Evolutionary conservation across 495 filamentous ascomycete species (phyloP).

Genomic region (Cudoniella acicularis): DNA sequence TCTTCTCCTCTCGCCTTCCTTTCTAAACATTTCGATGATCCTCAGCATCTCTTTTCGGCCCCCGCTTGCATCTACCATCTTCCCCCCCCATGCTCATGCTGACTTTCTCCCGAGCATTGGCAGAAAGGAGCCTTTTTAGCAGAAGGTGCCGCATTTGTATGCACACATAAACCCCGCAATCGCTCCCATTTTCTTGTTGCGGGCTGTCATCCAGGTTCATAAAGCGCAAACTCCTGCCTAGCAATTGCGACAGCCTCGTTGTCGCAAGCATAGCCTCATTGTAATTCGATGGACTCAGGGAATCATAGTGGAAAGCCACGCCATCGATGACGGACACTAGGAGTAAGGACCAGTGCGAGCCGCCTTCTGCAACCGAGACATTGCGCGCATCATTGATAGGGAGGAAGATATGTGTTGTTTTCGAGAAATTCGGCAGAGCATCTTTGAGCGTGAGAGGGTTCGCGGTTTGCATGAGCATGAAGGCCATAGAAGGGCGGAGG

Average conservation of each 20-base stretch:
- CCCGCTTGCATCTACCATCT: slow-evolving; percentile 68
- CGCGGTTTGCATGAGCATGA: slow-evolving; percentile 81
- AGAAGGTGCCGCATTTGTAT: slow-evolving; percentile 87
- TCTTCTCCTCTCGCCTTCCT: slow-evolving; percentile 76
- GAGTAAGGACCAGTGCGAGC: slow-evolving; percentile 92
- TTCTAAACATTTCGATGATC: slow-evolving; percentile 76
- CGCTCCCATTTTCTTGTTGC: slow-evolving; percentile 86
- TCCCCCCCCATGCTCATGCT: slow-evolving; percentile 86
- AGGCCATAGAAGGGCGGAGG: slow-evolving; percentile 88
- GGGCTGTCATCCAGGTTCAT: slow-evolving; percentile 78
- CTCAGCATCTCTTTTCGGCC: slow-evolving; percentile 84
- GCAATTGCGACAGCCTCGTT: slow-evolving; percentile 56
- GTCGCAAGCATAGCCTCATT: slow-evolving; percentile 64
- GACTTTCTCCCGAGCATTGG: slow-evolving; percentile 75
- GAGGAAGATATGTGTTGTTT: slow-evolving; percentile 91
- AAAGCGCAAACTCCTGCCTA: slow-evolving; percentile 64
- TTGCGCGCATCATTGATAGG: slow-evolving; percentile 89
- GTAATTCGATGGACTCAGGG: slow-evolving; percentile 71
- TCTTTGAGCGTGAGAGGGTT: slow-evolving; percentile 69
- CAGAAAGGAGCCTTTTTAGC: slow-evolving; percentile 72
- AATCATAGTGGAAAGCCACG: slow-evolving; percentile 96
- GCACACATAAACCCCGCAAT: slow-evolving; percentile 97
- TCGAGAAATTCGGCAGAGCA: slow-evolving; percentile 74
- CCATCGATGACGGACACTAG: slow-evolving; percentile 85
- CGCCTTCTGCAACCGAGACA: slow-evolving; percentile 74